phyloP scores from a whole-genome alignment of 1,139 yeast species.

The Kodamaea derodonti region DNA sequence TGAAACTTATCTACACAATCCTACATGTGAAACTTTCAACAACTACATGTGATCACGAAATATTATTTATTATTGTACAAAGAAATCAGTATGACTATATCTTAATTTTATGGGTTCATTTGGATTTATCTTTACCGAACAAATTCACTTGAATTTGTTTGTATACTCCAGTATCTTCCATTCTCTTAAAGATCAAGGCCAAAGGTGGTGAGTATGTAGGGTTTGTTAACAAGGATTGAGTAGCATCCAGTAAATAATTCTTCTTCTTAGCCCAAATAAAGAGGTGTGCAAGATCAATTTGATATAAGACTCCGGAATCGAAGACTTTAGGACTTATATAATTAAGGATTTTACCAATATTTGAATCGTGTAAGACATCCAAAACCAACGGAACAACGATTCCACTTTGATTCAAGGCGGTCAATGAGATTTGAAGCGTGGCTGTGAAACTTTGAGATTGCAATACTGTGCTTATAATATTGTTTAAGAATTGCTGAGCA shows the following conservation, averaged over 20 bases:
- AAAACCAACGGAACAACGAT: conserved; percentile 28
- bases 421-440: conserved; percentile 23
- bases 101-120: too few relatives aligned
- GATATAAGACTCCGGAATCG: conserved; percentile 31
- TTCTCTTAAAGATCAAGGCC: conserved; percentile 29
- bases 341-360: conserved; percentile 21
- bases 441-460: conserved; percentile 23
- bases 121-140: too few relatives aligned
- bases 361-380: conserved; percentile 22
- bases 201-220: conserved; percentile 31
- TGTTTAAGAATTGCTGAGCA: conserved; percentile 30
- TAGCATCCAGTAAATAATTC: conserved; percentile 19
- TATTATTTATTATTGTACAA: too few relatives aligned
- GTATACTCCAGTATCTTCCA: conserved; percentile 33
- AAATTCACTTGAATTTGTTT: conserved; percentile 31
- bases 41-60: too few relatives aligned
- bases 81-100: too few relatives aligned
- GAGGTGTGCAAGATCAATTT: conserved; percentile 22
- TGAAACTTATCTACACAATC: too few relatives aligned
- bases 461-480: conserved; percentile 27
- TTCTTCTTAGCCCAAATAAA: conserved; percentile 24
- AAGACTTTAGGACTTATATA: conserved; percentile 26
- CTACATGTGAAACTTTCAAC: too few relatives aligned
- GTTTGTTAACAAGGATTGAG: conserved; percentile 26
- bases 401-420: conserved; percentile 32